Conservation (phyloP, 1,139 yeast species). For the Eremothecium coryli region DNA sequence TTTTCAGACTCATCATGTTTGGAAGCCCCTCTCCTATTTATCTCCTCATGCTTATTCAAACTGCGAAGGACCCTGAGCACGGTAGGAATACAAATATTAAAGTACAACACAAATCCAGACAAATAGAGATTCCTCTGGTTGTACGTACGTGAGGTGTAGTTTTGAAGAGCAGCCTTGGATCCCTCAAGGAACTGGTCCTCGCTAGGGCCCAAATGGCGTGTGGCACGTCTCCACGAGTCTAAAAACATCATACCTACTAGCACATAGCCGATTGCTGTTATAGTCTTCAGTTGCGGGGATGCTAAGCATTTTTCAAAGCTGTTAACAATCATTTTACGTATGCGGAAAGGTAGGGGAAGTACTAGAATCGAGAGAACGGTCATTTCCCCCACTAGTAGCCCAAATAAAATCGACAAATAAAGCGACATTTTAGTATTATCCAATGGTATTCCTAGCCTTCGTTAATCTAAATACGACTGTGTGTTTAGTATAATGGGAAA, state of each 20-base stretch:
- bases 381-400: slow-evolving; percentile 45
- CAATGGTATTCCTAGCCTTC: not conserved
- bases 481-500: not conserved
- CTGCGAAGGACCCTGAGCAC: slow-evolving; percentile 48
- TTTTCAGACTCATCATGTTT: slow-evolving; percentile 31
- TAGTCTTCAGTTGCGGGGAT: slow-evolving; percentile 42
- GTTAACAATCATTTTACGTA: slow-evolving; percentile 42
- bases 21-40: slow-evolving; percentile 22
- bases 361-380: slow-evolving; percentile 42
- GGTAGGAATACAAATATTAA: slow-evolving; percentile 49
- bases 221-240: slow-evolving; percentile 48
- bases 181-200: slow-evolving; percentile 1
- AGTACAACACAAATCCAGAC: slow-evolving; percentile 60
- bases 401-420: slow-evolving; percentile 32
- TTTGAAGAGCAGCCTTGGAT: slow-evolving; percentile 24
- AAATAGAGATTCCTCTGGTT: slow-evolving; percentile 64
- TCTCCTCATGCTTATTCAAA: slow-evolving; percentile 48
- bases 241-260: slow-evolving; percentile 47
- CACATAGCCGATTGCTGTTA: slow-evolving; percentile 37
- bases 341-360: slow-evolving; percentile 51
- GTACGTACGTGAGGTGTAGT: slow-evolving; percentile 42
- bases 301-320: slow-evolving; percentile 31
- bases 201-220: slow-evolving; percentile 23
- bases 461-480: not conserved
- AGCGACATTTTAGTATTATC: slow-evolving; percentile 29